Evolutionary conservation across 768 basidiomycete species (phyloP), one percentile per base, ranked within the genome.

Genomic region (Termitomyces sp.): DNA sequence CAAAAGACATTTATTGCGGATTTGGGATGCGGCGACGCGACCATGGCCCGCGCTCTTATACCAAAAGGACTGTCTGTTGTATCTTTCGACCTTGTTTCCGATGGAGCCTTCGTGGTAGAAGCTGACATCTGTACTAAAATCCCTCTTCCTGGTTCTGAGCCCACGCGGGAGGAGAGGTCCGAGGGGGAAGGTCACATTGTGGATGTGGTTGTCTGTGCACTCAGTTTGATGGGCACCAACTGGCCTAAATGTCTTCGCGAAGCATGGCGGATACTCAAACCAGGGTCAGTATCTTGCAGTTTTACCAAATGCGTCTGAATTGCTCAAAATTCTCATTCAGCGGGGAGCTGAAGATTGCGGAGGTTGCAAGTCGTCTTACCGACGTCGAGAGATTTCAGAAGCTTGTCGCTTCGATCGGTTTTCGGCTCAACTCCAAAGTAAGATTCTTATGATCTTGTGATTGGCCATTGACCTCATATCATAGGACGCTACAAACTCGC

Each of bases 221-320:
- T 99, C 65, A 98, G 96, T 69, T 79, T 99, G 64, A 99, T 99
- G 97, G 91, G 92, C 37, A 91, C 87, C 15, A 98, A 99, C 70
- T 99, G 97, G 97, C 83, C 92, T n/a, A 81, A 81, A 49, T 93
- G 93, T 67, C 82, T 98, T 32, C 81, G 89, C 32, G 96, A 99
- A 72, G 90, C 92, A 8, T 92, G 92, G 86, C 81, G 97, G 65
- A 84, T 98, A 45, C 78, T 98, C 43, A 90, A 87, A 72, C 74
- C 83, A n/a, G 84, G 83, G 96, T 96, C 67, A 38, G 49, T 61
- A 34, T 8, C 59, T 59, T 42, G 20, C 9, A 25, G 31, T 40
- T 15, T 32, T 52, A 38, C 36, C 3, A 25, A 34, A 40, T 6
- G 42, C 25, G 56, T 52, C 49, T 36, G 12, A 5, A 29, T 42